Evolutionary conservation across 1,139 yeast genomes (phyloP).

Genomic region (Spathaspora sp.): DNA sequence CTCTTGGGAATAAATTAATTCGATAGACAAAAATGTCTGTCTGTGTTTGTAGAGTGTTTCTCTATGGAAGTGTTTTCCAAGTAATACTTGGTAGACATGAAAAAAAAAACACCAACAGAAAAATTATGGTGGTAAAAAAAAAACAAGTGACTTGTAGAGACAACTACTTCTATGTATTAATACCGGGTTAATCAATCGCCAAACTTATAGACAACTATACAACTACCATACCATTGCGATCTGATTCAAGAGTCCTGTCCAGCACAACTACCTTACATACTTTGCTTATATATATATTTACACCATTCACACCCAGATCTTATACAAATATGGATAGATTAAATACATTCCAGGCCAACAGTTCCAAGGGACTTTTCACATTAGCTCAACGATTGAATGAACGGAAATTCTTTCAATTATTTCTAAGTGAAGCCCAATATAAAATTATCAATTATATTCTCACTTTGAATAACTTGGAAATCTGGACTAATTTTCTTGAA

Average conservation of each 20-base stretch:
- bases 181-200: background rate
- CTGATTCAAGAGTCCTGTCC: background rate
- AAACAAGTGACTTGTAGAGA: background rate
- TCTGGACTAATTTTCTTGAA: conserved; percentile 56
- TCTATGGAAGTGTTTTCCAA: no score
- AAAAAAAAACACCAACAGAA: background rate
- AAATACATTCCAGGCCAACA: conserved; percentile 42
- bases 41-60: background rate
- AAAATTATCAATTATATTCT: conserved; percentile 49
- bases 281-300: conserved; percentile 2
- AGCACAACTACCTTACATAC: background rate
- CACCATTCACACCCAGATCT: background rate
- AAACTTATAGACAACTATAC: background rate
- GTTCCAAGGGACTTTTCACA: conserved; percentile 39
- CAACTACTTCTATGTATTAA: background rate
- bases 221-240: background rate
- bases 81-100: background rate
- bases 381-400: conserved; percentile 50
- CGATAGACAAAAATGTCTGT: background rate
- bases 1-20: conserved; percentile 2
- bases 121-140: conserved; percentile 2
- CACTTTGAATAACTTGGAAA: conserved; percentile 25
- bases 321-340: conserved; percentile 37
- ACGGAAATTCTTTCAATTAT: conserved; percentile 53
- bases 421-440: conserved; percentile 62